Evolutionary conservation across 495 filamentous ascomycete species (phyloP).

Genomic region (Echria macrotheca): DNA sequence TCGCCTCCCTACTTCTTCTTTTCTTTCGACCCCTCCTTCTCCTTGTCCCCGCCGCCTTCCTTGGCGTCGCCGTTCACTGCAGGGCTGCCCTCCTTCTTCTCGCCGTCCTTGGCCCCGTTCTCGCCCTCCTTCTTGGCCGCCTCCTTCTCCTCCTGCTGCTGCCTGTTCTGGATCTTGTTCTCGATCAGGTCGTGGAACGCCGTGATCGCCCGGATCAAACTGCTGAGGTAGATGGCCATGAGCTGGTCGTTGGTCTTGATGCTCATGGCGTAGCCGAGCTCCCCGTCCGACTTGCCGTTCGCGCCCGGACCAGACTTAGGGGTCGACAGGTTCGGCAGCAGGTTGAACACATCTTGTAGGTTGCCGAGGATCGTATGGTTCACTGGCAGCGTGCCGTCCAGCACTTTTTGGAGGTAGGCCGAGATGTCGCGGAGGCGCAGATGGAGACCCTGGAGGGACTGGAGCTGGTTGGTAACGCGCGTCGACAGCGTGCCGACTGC

Average conservation of each 20-base stretch:
- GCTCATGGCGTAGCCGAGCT: constrained; percentile 90
- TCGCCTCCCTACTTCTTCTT: constrained; percentile 30
- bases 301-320: constrained; percentile 52
- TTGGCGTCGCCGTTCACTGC: constrained; percentile 61
- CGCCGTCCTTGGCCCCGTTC: constrained; percentile 44
- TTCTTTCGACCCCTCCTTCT: constrained; percentile 30
- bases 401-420: constrained; percentile 90
- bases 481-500: constrained; percentile 98
- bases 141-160: constrained; percentile 93
- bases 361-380: constrained; percentile 98
- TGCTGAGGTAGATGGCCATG: constrained; percentile 95
- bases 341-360: constrained; percentile 98
- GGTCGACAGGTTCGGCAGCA: constrained; percentile 91
- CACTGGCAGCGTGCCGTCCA: constrained; percentile 83
- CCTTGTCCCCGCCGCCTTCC: constrained; percentile 49
- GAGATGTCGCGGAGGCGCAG: constrained; percentile 93
- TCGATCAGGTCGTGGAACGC: constrained; percentile 99
- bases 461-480: constrained; percentile 93
- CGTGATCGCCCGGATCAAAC: constrained; percentile 93
- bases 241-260: constrained; percentile 99
- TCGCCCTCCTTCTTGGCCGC: constrained; percentile 58
- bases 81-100: constrained; percentile 58
- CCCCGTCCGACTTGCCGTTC: constrained; percentile 52
- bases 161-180: constrained; percentile 99
- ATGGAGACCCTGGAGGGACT: constrained; percentile 94